Percentiles rank a stretch among this genome's conserved stretches.
Conservation (phyloP, 78 protist species). For the Chrysochromulina parva region DNA sequence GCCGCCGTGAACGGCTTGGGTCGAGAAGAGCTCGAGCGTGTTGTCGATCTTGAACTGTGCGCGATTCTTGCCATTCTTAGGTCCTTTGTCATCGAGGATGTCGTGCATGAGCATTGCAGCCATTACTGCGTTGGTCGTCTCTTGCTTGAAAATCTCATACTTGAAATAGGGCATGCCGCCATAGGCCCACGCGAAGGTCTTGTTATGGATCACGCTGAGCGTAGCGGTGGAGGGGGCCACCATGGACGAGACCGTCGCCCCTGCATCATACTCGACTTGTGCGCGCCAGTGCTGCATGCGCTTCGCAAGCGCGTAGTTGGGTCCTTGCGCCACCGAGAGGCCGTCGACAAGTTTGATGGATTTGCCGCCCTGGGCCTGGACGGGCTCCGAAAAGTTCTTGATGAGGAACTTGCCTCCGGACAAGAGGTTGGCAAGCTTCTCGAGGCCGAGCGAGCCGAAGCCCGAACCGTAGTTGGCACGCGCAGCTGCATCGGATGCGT, state of each 20-base stretch:
- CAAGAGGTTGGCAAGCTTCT: background rate
- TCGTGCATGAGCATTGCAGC: conserved; percentile 35
- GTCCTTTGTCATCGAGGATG: background rate
- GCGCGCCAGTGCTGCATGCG: conserved; percentile 77
- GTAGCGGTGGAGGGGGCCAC: conserved; percentile 69
- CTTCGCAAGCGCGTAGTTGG: conserved; percentile 77
- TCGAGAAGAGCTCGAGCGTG: conserved; percentile 45
- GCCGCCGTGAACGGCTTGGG: conserved; percentile 69
- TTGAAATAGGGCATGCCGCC: conserved; percentile 45
- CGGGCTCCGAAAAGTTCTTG: background rate
- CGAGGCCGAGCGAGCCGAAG: background rate
- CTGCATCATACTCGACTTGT: background rate
- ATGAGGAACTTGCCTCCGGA: background rate
- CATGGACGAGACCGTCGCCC: conserved; percentile 53
- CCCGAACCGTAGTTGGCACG: background rate
- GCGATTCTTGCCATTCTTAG: conserved; percentile 29
- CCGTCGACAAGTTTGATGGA: background rate
- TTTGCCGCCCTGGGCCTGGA: background rate
- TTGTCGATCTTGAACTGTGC: background rate
- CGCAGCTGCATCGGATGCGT: background rate
- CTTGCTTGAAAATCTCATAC: conserved; percentile 56
- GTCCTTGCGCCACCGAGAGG: conserved; percentile 57
- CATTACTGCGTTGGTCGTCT: conserved; percentile 35
- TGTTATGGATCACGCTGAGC: conserved; percentile 42
- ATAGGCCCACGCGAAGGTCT: conserved; percentile 51